Conservation (phyloP, 805 yeast genomes). For the Candida sanyiensis region DNA sequence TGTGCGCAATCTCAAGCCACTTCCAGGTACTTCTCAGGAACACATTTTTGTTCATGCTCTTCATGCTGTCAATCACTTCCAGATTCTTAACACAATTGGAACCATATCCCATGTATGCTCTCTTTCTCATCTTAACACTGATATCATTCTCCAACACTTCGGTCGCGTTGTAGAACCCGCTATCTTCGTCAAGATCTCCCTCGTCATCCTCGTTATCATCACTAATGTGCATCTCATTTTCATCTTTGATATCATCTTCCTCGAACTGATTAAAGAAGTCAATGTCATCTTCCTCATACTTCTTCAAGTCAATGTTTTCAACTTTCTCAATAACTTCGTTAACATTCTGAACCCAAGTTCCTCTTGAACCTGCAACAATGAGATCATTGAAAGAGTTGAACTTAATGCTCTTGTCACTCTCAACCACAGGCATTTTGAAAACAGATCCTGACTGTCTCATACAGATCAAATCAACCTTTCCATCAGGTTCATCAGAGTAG, state of each 20-base stretch:
- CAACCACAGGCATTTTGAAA: constrained; percentile 69
- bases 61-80: constrained; percentile 47
- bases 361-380: constrained; percentile 52
- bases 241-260: constrained; percentile 3
- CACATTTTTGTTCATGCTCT: constrained; percentile 44
- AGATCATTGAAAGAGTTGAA: constrained; percentile 70
- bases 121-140: constrained; percentile 58
- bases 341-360: constrained; percentile 35
- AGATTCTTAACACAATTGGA: constrained; percentile 61
- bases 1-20: constrained; percentile 75
- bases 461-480: constrained; percentile 67
- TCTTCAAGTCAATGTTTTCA: constrained; percentile 14
- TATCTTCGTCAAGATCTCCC: constrained; percentile 16
- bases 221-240: constrained; percentile 5
- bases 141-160: constrained; percentile 65
- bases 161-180: constrained; percentile 28
- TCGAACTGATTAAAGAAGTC: constrained; percentile 7
- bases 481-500: constrained; percentile 35
- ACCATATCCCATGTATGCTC: constrained; percentile 74
- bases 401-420: constrained; percentile 53
- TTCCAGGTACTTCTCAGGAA: constrained; percentile 81
- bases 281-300: constrained; percentile 12
- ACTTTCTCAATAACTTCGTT: constrained; percentile 28
- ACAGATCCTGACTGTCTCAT: constrained; percentile 89
- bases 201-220: constrained; percentile 1